Percentiles rank a stretch among this genome's conserved stretches.
Evolutionary conservation across 2,329 filamentous ascomycete genomes (phyloP).

Genomic region (Dactylellina drechsleri): DNA sequence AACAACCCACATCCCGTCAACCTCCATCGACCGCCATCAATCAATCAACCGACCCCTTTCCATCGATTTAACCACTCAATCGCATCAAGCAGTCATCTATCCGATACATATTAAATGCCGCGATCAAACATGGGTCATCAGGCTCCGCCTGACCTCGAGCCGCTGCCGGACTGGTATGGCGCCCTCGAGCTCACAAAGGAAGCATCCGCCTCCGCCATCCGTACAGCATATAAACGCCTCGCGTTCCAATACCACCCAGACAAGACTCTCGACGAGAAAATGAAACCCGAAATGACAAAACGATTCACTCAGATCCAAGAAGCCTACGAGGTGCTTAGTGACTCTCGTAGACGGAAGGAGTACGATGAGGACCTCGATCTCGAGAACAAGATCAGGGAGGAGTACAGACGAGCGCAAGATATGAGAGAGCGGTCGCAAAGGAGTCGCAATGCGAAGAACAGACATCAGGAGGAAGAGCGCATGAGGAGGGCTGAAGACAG

Average conservation of each 20-base stretch:
- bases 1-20: slow-evolving; percentile 9
- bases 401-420: slow-evolving; percentile 35
- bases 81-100: slow-evolving; percentile 1
- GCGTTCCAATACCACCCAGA: slow-evolving; percentile 90
- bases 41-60: too few species aligned
- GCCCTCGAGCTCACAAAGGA: slow-evolving; percentile 77
- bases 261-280: slow-evolving; percentile 81
- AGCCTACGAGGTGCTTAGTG: slow-evolving; percentile 88
- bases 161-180: slow-evolving; percentile 75
- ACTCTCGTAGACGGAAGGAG: slow-evolving; percentile 75
- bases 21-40: slow-evolving; percentile 18
- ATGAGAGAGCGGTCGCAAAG: slow-evolving; percentile 28
- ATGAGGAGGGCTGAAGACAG: slow-evolving; percentile 33
- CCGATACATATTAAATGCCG: slow-evolving; percentile 21
- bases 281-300: slow-evolving; percentile 81
- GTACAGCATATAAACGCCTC: slow-evolving; percentile 82
- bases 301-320: slow-evolving; percentile 93
- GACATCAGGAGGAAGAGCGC: slow-evolving; percentile 41
- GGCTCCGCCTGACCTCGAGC: slow-evolving; percentile 39
- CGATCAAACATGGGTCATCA: slow-evolving; percentile 43
- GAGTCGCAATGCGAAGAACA: slow-evolving; percentile 38
- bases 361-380: slow-evolving; percentile 77
- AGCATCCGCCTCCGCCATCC: slow-evolving; percentile 77
- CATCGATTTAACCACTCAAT: slow-evolving; percentile 2
- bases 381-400: slow-evolving; percentile 42